Evolutionary conservation across 441 rosid genomes (phyloP).

Genomic region (Syzygium syzygioides): DNA sequence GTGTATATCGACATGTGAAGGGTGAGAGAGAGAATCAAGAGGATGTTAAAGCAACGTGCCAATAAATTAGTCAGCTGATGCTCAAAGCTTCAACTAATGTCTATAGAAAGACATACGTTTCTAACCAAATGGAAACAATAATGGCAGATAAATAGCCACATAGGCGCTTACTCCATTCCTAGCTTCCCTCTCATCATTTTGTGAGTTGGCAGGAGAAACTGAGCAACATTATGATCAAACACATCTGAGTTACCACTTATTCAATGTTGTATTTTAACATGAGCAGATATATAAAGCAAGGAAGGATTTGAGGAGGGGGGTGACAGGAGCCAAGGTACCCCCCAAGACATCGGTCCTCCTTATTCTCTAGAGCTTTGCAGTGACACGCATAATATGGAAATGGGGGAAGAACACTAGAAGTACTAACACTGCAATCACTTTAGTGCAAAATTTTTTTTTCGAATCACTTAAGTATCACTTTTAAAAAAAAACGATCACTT

Average conservation of each 20-base stretch:
- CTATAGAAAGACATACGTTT: not conserved
- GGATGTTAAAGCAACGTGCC: not conserved
- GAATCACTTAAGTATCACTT: no score
- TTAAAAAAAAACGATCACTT: no score
- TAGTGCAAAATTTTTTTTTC: no score
- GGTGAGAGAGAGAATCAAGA: not conserved
- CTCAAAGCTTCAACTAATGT: not conserved
- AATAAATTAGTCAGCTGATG: not conserved
- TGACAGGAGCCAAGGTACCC: not conserved
- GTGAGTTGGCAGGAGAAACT: not conserved
- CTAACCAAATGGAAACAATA: not conserved
- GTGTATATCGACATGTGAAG: not conserved
- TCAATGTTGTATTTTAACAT: not conserved
- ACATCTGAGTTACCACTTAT: not conserved
- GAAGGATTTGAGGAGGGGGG: not conserved
- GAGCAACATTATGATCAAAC: not conserved
- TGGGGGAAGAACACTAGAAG: no score
- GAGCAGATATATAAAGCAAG: not conserved
- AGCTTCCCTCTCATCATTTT: not conserved
- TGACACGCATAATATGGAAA: not conserved
- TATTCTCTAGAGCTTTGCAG: not conserved
- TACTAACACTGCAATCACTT: no score
- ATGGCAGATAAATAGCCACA: not conserved
- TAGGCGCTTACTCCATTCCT: not conserved
- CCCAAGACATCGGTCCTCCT: not conserved